Evolutionary conservation across 805 yeast genomes (phyloP).

Genomic region (Candida silvatica): DNA sequence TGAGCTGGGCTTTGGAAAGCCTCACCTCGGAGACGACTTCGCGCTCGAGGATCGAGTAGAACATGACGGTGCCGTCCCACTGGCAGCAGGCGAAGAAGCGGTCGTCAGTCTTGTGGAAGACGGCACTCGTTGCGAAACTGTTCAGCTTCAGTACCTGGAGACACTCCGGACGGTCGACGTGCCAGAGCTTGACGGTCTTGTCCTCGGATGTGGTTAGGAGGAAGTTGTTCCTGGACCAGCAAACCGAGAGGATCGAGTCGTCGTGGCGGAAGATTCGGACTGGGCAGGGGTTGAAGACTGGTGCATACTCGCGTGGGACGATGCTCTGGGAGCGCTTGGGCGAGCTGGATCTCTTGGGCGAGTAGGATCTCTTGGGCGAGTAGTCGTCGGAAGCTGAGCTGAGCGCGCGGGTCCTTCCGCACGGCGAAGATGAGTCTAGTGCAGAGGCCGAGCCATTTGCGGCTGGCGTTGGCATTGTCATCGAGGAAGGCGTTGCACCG

Average conservation of each 20-base stretch:
- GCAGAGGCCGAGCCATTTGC: background rate
- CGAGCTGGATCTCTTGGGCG: background rate
- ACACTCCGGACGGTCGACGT: slow-evolving; percentile 56
- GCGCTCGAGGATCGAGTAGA: slow-evolving; percentile 82
- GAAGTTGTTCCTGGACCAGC: slow-evolving; percentile 86
- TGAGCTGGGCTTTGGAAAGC: slow-evolving; percentile 59
- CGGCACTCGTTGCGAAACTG: slow-evolving; percentile 74
- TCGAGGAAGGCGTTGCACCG: background rate
- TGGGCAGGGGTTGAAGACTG: slow-evolving; percentile 71
- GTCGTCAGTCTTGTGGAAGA: slow-evolving; percentile 81
- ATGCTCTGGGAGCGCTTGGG: background rate
- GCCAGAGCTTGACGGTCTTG: slow-evolving; percentile 78
- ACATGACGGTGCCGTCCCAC: slow-evolving; percentile 60
- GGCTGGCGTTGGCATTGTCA: slow-evolving; percentile 3
- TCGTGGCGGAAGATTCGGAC: slow-evolving; percentile 50
- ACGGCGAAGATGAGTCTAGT: background rate
- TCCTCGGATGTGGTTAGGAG: slow-evolving; percentile 79
- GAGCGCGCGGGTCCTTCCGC: background rate
- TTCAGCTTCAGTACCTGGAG: slow-evolving; percentile 54
- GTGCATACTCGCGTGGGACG: slow-evolving; percentile 54
- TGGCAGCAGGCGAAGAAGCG: slow-evolving; percentile 80
- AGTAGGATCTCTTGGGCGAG: background rate
- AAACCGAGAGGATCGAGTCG: slow-evolving; percentile 61
- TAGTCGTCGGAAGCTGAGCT: background rate
- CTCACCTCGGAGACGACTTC: slow-evolving; percentile 52